Evolutionary conservation across 768 basidiomycete species (phyloP), one percentile per base, ranked within the genome.

Genomic region (Auricularia sp.): DNA sequence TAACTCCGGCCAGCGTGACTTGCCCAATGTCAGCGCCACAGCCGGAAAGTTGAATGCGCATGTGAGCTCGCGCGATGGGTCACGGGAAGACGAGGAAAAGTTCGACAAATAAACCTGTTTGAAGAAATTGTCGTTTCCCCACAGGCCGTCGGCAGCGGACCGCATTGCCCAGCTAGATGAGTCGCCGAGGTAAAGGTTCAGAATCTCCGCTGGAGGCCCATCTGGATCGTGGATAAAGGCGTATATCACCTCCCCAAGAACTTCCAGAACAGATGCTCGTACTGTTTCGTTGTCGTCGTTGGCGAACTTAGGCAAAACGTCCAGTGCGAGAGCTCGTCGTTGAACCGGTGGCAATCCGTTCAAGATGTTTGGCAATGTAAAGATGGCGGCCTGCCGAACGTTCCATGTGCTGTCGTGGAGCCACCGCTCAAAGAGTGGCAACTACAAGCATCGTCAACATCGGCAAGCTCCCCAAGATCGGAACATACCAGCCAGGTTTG

Each of bases 31-130:
- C 4, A 93, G 80, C 3, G 87, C 84, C 7, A 98, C 90, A 5
- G 93, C 95, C 29, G 96, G 96, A 71, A 90, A 90, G 75, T 97
- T 93, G 76, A 92, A 93, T 4, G 90, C 90, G 72, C 88, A 90
- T 53, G 91, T 85, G 23, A 91, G 77, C 1, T 88, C 83, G 11
- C 91, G 84, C 61, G 87, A 83, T 3, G 86, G 83, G 71, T 93
- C 88, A 44, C 81, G 67, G 3, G 61, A 21, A 12, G 65, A 7
- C 8, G 39, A 14, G 39, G 39, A 42, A 42, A 42, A 7, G 39
- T 14, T 42, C 8, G 12, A 42, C 39, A 42, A n/a, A 14, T 42
- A 42, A 42, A 66, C 62, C 43, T 33, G 23, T 58, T 43, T 23
- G 53, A 61, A 21, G 64, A 43, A 16, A 66, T 44, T n/a, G 35